These are phyloP conservation scores for Basipetospora sp. DNA, from an alignment of 2,329 filamentous ascomycete genomes.

Conservation along the genomic window DNA sequence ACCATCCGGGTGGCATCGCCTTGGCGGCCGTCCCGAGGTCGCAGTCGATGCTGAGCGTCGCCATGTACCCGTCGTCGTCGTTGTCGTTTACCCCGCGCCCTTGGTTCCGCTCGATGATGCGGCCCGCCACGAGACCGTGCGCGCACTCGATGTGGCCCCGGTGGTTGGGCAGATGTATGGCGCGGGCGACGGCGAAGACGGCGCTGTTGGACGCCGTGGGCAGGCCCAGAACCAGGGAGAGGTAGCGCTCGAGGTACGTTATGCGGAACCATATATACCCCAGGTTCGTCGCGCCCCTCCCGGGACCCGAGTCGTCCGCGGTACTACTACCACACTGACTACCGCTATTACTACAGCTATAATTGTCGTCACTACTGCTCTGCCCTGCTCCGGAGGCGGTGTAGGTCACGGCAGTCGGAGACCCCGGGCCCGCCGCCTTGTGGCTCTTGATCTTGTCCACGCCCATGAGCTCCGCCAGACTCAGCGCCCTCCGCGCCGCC, in stretches of 20 bases:
- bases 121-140: conserved; percentile 26
- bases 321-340: no score
- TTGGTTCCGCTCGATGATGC: conserved; percentile 32
- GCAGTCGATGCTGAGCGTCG: conserved; percentile 29
- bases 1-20: conserved; percentile 32
- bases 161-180: background rate
- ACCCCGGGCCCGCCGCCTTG: conserved; percentile 12
- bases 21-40: conserved; percentile 30
- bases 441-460: conserved; percentile 24
- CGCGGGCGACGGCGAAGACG: conserved; percentile 16
- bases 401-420: no score
- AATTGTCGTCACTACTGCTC: no score
- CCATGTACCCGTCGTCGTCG: conserved; percentile 20
- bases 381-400: no score
- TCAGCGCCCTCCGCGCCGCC: conserved; percentile 31
- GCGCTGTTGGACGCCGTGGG: conserved; percentile 27
- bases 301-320: background rate
- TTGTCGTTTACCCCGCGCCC: background rate
- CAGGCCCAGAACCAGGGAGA: conserved; percentile 32
- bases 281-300: conserved; percentile 16
- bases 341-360: no score
- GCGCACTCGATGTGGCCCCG: conserved; percentile 23
- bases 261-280: conserved; percentile 32
- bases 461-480: conserved; percentile 36
- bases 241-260: conserved; percentile 28